phyloP scores from a whole-genome alignment of 345 rosid species.

The Moricandia arvensis region DNA sequence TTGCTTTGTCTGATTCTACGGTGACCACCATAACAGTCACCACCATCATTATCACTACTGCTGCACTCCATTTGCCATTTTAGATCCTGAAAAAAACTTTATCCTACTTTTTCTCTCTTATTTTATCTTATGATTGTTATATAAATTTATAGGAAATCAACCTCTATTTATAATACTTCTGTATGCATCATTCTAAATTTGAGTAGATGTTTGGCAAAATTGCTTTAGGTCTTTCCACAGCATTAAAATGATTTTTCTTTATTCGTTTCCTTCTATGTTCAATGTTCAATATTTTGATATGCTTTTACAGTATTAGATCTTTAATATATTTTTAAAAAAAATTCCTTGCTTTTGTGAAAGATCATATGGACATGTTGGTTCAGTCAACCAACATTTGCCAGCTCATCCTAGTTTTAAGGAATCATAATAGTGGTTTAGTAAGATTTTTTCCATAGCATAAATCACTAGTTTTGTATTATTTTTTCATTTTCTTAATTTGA shows the following conservation, averaged over 20 bases:
- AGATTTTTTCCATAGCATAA: too few species aligned
- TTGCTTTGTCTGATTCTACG: neutral
- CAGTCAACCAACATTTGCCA: neutral
- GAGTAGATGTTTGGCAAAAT: neutral
- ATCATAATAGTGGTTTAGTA: too few species aligned
- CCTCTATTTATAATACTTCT: constrained; percentile 24
- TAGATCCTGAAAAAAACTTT: neutral
- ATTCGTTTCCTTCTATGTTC: neutral
- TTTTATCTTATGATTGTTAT: neutral
- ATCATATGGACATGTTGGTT: neutral
- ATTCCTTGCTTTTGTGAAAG: neutral
- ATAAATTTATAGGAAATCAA: neutral
- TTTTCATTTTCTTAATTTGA: too few species aligned
- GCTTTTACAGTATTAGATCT: neutral
- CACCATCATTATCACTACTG: constrained; percentile 10
- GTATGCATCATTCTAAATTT: neutral
- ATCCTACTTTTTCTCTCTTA: neutral
- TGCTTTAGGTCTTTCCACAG: neutral
- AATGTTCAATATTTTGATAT: neutral
- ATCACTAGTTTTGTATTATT: too few species aligned
- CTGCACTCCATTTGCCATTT: constrained; percentile 25
- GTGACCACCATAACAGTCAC: neutral
- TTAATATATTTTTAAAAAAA: neutral
- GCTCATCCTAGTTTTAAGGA: too few species aligned
- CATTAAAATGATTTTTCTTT: neutral